Evolutionary conservation across 2,329 filamentous ascomycete species (phyloP).

Genomic region (Colletotrichum noveboracense): DNA sequence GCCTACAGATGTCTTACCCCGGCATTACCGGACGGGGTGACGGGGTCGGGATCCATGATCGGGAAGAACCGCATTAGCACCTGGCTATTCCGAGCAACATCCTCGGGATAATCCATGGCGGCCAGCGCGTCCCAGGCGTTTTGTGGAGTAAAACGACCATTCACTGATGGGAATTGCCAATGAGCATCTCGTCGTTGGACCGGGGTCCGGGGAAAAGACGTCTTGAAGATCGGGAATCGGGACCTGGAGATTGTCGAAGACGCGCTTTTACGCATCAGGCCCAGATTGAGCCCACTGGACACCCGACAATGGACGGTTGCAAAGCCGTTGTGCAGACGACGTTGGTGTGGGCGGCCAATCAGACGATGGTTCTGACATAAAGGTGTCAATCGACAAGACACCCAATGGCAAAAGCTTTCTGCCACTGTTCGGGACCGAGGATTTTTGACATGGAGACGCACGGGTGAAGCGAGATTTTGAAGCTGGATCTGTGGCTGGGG

Average conservation of each 20-base stretch:
- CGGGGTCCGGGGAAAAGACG: constrained; percentile 13
- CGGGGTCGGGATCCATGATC: constrained; percentile 21
- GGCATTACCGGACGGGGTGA: constrained; percentile 17
- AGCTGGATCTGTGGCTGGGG: neutral
- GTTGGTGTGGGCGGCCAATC: constrained; percentile 7
- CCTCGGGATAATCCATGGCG: constrained; percentile 22
- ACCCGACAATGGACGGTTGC: neutral
- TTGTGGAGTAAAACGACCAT: constrained; percentile 8
- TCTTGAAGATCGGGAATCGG: constrained; percentile 19
- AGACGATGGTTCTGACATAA: neutral
- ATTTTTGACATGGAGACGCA: neutral
- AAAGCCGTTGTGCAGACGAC: neutral
- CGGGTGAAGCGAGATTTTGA: neutral
- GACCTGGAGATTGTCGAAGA: constrained; percentile 17
- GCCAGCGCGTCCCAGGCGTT: neutral
- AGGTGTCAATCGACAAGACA: neutral
- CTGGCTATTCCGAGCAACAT: constrained; percentile 16
- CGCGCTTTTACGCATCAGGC: constrained; percentile 16
- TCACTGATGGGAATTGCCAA: constrained; percentile 8
- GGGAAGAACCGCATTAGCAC: constrained; percentile 23
- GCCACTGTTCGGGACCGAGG: neutral
- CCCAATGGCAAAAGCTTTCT: neutral
- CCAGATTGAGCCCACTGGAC: neutral
- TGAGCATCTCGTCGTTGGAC: constrained; percentile 7
- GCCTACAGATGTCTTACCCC: constrained; percentile 13